These are phyloP conservation scores for Crucihimalaya himalaica DNA, from an alignment of 345 rosid genomes.

Conservation along the genomic window DNA sequence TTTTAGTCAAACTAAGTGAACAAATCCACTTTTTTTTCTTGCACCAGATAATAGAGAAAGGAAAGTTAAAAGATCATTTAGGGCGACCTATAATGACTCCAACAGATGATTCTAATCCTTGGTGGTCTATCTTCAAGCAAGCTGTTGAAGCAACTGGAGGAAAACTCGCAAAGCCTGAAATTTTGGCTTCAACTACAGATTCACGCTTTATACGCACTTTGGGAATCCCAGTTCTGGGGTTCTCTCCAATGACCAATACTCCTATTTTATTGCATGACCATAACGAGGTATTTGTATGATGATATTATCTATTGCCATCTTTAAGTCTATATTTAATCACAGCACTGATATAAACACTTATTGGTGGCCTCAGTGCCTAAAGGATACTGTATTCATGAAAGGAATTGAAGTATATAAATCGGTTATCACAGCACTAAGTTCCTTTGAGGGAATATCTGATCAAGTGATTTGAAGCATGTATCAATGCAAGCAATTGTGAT, in stretches of 20 bases:
- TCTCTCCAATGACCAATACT: slow-evolving; percentile 85
- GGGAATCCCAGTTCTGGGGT: slow-evolving; percentile 82
- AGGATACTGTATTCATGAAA: slow-evolving; percentile 65
- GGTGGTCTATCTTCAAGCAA: slow-evolving; percentile 83
- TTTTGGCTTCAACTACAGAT: slow-evolving; percentile 88
- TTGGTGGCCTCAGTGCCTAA: slow-evolving; percentile 57
- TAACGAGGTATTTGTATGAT: slow-evolving; percentile 63
- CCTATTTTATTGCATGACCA: slow-evolving; percentile 88
- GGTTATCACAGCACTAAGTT: slow-evolving; percentile 63
- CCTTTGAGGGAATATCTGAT: slow-evolving; percentile 50
- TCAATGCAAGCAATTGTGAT: neutral
- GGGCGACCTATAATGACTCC: slow-evolving; percentile 70
- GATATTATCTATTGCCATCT: neutral
- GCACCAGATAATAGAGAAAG: slow-evolving; percentile 58
- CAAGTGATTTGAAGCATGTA: slow-evolving; percentile 33
- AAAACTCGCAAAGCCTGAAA: slow-evolving; percentile 80
- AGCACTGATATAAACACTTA: neutral
- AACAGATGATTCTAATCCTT: slow-evolving; percentile 75
- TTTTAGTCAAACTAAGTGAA: neutral
- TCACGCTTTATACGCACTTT: slow-evolving; percentile 59
- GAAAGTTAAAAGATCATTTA: slow-evolving; percentile 56
- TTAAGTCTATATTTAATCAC: neutral
- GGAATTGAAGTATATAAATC: slow-evolving; percentile 85
- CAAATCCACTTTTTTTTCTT: neutral
- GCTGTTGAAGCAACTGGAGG: slow-evolving; percentile 75